These are phyloP conservation scores for Schizonepeta tenuifolia DNA, from an alignment of 257 asterid species.

Conservation along the genomic window DNA sequence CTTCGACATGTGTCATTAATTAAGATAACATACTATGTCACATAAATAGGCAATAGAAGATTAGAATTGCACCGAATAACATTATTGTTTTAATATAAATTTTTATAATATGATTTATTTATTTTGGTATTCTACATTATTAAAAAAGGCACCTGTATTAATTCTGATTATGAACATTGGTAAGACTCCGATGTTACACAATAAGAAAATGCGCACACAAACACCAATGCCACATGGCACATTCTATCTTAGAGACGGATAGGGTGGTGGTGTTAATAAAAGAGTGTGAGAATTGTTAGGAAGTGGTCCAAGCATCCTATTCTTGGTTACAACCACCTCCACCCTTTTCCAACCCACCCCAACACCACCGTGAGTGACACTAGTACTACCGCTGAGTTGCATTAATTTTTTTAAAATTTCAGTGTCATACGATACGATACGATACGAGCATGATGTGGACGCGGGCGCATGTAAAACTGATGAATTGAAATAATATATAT, in stretches of 20 bases:
- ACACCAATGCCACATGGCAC: conserved; percentile 36
- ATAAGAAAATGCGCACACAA: background rate
- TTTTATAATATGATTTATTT: background rate
- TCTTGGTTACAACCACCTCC: background rate
- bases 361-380: background rate
- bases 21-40: no score
- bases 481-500: no score
- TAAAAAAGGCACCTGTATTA: background rate
- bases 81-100: no score
- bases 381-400: background rate
- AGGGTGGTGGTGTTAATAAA: conserved; percentile 36
- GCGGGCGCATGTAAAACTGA: no score
- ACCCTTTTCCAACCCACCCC: background rate
- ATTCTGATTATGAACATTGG: background rate
- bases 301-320: conserved; percentile 47
- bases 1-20: no score
- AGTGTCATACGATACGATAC: no score
- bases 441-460: no score
- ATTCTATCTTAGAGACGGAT: conserved; percentile 45
- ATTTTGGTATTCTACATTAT: background rate
- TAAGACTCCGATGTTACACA: background rate
- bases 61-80: no score
- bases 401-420: no score
- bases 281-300: conserved; percentile 36
- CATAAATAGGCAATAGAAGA: no score